Evolutionary conservation across 345 rosid genomes (phyloP).

Genomic region (Eucalyptus urophylla): DNA sequence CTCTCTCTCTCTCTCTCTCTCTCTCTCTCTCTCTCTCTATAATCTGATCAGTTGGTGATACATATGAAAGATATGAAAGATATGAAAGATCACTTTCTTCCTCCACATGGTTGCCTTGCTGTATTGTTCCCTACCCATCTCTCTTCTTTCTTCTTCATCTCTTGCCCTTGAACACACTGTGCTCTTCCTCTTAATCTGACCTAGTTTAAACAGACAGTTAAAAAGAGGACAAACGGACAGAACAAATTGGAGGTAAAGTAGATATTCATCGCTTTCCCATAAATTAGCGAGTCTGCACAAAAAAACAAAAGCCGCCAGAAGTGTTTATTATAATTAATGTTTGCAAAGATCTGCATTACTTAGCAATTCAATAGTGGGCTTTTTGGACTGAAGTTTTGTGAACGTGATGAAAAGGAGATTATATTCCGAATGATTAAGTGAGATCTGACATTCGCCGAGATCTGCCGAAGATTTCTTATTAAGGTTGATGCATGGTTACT

Average conservation of each 20-base stretch:
- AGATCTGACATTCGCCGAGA: neutral
- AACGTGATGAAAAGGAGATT: neutral
- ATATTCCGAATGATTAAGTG: neutral
- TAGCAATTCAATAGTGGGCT: neutral
- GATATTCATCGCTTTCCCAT: neutral
- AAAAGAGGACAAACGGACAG: neutral
- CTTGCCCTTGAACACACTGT: neutral
- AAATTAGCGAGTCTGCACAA: neutral
- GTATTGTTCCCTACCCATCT: neutral
- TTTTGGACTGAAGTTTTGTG: neutral
- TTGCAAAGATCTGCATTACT: neutral
- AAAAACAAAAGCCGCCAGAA: neutral
- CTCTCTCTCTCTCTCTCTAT: neutral
- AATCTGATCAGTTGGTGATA: neutral
- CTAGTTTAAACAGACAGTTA: neutral
- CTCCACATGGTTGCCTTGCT: constrained; percentile 21
- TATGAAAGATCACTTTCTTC: neutral
- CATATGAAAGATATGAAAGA: neutral
- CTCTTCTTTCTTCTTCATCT: neutral
- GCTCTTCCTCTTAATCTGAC: neutral
- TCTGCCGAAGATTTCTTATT: neutral
- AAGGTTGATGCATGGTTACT: neutral
- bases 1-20: neutral
- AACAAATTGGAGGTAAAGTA: neutral
- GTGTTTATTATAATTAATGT: neutral